A percentile compares a stretch with the other conserved stretches of the same genome.
phyloP scores from a whole-genome alignment of 2,329 filamentous ascomycete genomes.

The Cryphonectria radicalis region DNA sequence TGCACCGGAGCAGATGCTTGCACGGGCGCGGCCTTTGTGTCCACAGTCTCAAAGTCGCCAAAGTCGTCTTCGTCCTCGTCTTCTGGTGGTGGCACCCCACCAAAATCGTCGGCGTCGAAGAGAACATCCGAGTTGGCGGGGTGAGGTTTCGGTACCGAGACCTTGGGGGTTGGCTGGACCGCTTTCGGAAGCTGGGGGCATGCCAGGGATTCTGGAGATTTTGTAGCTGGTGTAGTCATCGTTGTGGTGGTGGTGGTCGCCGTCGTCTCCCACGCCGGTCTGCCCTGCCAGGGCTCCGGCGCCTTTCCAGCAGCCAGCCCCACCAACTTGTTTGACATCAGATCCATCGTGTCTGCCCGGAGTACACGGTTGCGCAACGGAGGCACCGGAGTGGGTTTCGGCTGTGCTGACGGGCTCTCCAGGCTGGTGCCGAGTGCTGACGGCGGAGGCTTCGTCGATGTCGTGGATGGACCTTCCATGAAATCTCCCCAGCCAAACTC shows the following conservation, averaged over 20 bases:
- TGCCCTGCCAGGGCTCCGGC: conserved; percentile 31
- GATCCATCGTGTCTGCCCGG: conserved; percentile 57
- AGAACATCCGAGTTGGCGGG: conserved; percentile 58
- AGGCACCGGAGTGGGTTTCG: conserved; percentile 15
- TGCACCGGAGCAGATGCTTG: conserved; percentile 33
- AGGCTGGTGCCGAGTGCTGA: conserved; percentile 9
- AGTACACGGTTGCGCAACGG: conserved; percentile 38
- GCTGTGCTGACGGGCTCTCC: conserved; percentile 16
- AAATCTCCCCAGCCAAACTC: conserved; percentile 73
- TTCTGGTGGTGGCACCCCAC: conserved; percentile 32
- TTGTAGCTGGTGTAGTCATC: neutral
- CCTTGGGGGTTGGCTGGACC: neutral
- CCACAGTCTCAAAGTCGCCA: conserved; percentile 62
- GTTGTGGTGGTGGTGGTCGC: neutral
- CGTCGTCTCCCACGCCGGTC: conserved; percentile 30
- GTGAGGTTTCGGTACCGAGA: conserved; percentile 30
- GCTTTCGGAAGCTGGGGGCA: conserved; percentile 5
- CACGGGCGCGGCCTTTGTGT: conserved; percentile 30
- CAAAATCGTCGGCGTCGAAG: conserved; percentile 67
- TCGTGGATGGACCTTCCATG: conserved; percentile 55
- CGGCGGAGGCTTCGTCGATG: conserved; percentile 27
- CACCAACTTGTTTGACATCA: conserved; percentile 58
- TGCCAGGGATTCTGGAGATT: conserved; percentile 15
- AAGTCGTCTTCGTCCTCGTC: conserved; percentile 56
- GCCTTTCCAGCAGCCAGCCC: conserved; percentile 37